A percentile compares a stretch with the other conserved stretches of the same genome.
Evolutionary conservation across 352 stramenopile genomes (phyloP).

Genomic region (Pythium rhizo-oryzae): DNA sequence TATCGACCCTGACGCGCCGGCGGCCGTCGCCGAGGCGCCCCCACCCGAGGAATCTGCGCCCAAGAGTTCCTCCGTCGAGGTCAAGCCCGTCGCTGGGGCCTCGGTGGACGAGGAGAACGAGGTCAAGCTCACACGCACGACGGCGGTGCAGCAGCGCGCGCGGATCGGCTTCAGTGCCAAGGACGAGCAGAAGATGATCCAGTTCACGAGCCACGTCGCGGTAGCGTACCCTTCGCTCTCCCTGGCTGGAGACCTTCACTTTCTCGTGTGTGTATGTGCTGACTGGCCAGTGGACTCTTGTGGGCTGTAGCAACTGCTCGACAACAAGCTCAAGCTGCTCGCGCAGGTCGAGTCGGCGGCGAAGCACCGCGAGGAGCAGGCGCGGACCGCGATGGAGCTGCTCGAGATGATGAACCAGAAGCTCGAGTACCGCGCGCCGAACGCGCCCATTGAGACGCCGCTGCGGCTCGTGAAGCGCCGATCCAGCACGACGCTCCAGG

Average conservation of each 20-base stretch:
- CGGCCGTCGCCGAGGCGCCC: neutral
- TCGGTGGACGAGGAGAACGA: slow-evolving; percentile 34
- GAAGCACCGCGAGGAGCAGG: slow-evolving; percentile 48
- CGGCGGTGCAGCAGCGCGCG: slow-evolving; percentile 26
- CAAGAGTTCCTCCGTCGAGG: neutral
- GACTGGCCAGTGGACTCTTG: too few species aligned
- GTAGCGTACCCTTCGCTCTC: slow-evolving; percentile 18
- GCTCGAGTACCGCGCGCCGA: slow-evolving; percentile 28
- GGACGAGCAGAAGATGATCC: slow-evolving; percentile 68
- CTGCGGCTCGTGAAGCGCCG: slow-evolving; percentile 1
- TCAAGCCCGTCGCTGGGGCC: neutral
- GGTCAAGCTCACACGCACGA: slow-evolving; percentile 41
- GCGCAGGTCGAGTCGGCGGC: slow-evolving; percentile 37
- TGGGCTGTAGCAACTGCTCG: slow-evolving; percentile 42
- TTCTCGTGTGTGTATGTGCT: neutral
- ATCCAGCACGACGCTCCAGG: neutral
- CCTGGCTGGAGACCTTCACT: neutral
- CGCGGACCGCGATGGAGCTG: slow-evolving; percentile 53
- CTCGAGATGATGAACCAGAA: slow-evolving; percentile 61
- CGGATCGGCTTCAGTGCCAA: slow-evolving; percentile 54
- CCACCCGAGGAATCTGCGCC: neutral
- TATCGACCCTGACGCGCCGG: slow-evolving; percentile 33
- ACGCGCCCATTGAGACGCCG: neutral
- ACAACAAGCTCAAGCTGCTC: slow-evolving; percentile 50
- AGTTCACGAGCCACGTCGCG: slow-evolving; percentile 59